Conservation (phyloP, 495 filamentous ascomycete genomes). For the Penicillium paradoxum region DNA sequence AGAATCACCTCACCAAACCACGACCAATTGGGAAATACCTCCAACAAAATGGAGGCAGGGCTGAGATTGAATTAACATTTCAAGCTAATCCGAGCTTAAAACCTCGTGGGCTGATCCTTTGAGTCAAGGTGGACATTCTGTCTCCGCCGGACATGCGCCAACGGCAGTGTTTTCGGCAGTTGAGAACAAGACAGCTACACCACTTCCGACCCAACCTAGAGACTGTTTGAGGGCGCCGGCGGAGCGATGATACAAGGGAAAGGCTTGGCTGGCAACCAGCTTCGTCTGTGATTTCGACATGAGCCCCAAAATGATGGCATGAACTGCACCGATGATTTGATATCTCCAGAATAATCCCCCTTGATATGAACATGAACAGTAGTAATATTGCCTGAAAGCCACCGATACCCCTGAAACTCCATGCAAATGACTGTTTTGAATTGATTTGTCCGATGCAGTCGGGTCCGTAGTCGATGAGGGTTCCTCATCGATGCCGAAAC, state of each 20-base stretch:
- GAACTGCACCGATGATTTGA: constrained; percentile 2
- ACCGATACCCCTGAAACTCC: constrained; percentile 19
- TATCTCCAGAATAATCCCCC: constrained; percentile 3
- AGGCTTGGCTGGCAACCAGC: constrained; percentile 16
- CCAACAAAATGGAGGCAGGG: constrained; percentile 1
- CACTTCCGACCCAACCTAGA: too few relatives aligned
- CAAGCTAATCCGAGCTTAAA: constrained; percentile 24
- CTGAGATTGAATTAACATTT: constrained; percentile 15
- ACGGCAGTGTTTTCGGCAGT: constrained; percentile 15
- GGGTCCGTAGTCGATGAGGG: constrained; percentile 10
- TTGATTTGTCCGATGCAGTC: background rate
- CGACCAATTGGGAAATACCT: constrained; percentile 7
- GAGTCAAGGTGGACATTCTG: background rate
- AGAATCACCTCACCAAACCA: constrained; percentile 35
- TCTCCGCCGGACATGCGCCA: background rate
- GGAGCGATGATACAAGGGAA: constrained; percentile 16
- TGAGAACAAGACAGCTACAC: background rate
- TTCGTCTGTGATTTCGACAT: constrained; percentile 23
- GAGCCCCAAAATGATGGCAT: constrained; percentile 19
- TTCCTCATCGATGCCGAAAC: background rate
- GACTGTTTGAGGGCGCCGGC: background rate
- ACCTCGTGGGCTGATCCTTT: background rate
- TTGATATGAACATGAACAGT: constrained; percentile 4
- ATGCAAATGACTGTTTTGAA: constrained; percentile 16
- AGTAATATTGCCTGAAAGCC: constrained; percentile 7